Evolutionary conservation across 305 asterid genomes (phyloP), one percentile per base, ranked within the genome.

Genomic region (Fraxinus paxiana): DNA sequence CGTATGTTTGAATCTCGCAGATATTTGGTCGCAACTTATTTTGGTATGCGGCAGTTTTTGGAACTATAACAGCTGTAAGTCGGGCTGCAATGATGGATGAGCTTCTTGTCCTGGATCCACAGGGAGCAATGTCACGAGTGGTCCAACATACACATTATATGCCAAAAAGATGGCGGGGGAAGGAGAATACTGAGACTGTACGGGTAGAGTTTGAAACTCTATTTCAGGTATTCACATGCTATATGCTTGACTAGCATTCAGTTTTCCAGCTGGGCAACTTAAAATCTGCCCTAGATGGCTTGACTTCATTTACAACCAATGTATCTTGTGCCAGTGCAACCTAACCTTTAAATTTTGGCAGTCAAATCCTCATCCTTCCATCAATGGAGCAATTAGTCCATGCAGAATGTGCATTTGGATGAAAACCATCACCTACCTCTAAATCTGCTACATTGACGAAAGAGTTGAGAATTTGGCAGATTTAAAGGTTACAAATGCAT

Each of bases 91-190:
- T 92, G 83, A 78, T 79, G 71, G 98, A 91, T 56, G 98, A 94
- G 87, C 93, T 94, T 84, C 95, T 93, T 41, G 93, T 94, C 70
- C 92, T 90, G 74, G 97, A 94, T 83, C 97, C 98, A 4, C 97
- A 88, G 83, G 98, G 97, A 74, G 80, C 88, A 54, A 93, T 96
- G 94, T 90, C 99, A 71, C 90, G 85, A 43, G 96, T 90, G 78
- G 97, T 94, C 73, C 97, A 92, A 83, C 92, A 94, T 79, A 91
- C 98, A 3, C 99, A 96, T 71, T 88, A 88, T 87, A 96, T 93
- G 99, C 99, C 99, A 34, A 96, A 93, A 87, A 88, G 92, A 82
- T 96, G 99, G 99, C 98, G 99, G 67, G 94, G 92, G 75, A 94
- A 92, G 90, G 99, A 94, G 89, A 90, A 91, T 84, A 87, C 92